These are phyloP conservation scores for Papilionanthe hybrid DNA, from an alignment of 116 monocot species.

Conservation along the genomic window DNA sequence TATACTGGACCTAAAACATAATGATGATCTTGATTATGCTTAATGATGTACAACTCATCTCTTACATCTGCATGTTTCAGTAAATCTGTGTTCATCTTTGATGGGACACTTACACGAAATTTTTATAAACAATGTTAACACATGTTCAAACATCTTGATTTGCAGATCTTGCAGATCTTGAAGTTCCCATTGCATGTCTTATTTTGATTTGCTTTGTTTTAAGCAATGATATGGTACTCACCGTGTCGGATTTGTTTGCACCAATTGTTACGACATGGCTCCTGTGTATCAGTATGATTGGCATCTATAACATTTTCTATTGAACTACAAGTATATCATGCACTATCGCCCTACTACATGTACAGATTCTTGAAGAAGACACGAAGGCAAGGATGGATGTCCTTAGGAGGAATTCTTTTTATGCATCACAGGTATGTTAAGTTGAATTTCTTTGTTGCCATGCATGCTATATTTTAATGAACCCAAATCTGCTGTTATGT, in stretches of 20 bases:
- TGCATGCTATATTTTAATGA: neutral
- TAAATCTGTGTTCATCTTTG: neutral
- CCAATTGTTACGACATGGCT: constrained; percentile 13
- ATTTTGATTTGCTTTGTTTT: constrained; percentile 10
- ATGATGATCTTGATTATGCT: neutral
- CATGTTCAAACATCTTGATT: neutral
- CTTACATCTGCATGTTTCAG: neutral
- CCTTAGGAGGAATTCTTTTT: constrained; percentile 15
- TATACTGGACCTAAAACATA: too few species aligned
- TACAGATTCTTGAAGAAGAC: constrained; percentile 16
- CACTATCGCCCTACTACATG: constrained; percentile 15
- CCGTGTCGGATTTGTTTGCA: constrained; percentile 9
- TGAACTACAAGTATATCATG: constrained; percentile 16
- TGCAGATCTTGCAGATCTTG: constrained; percentile 15
- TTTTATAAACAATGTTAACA: neutral
- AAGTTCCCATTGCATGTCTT: constrained; percentile 13
- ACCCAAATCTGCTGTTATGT: neutral
- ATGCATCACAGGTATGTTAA: constrained; percentile 16
- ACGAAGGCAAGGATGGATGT: constrained; percentile 9
- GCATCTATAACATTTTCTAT: constrained; percentile 13
- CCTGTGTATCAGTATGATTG: constrained; percentile 9
- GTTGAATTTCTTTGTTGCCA: neutral
- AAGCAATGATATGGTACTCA: constrained; percentile 15
- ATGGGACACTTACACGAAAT: neutral
- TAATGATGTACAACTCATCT: neutral